Evolutionary conservation across 106 monocot genomes (phyloP).

Genomic region (Dendrobium officinale): DNA sequence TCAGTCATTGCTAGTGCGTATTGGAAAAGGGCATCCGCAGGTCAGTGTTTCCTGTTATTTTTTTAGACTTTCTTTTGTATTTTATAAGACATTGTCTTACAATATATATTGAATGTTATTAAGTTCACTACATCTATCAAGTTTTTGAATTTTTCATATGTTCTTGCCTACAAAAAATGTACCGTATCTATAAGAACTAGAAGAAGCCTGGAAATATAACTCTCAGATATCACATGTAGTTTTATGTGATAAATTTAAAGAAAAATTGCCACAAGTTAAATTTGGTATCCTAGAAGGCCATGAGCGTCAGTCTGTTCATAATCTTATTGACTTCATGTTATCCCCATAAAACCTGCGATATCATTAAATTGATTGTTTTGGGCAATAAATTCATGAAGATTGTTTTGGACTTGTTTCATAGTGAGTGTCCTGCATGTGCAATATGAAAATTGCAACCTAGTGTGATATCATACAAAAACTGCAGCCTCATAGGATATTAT

Average conservation of each 20-base stretch:
- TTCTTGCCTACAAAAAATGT: not conserved
- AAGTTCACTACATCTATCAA: not conserved
- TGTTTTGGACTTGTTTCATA: too few relatives aligned
- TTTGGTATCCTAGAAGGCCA: not conserved
- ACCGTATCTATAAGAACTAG: not conserved
- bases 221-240: not conserved
- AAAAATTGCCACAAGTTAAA: not conserved
- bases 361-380: too few relatives aligned
- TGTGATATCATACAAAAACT: too few relatives aligned
- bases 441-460: too few relatives aligned
- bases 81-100: not conserved
- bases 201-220: not conserved
- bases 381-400: too few relatives aligned
- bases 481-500: too few relatives aligned
- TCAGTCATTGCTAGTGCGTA: slow-evolving; percentile 81
- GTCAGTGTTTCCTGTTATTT: slow-evolving; percentile 22
- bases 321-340: too few relatives aligned
- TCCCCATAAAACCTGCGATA: too few relatives aligned
- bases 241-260: not conserved
- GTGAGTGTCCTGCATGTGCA: too few relatives aligned
- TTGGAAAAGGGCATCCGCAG: slow-evolving; percentile 96
- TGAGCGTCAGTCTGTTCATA: too few relatives aligned
- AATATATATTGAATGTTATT: not conserved
- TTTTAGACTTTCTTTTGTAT: slow-evolving; percentile 7
- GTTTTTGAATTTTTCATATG: not conserved